Conservation (phyloP, 108 stramenopile species). For the Fistulifera solaris region DNA sequence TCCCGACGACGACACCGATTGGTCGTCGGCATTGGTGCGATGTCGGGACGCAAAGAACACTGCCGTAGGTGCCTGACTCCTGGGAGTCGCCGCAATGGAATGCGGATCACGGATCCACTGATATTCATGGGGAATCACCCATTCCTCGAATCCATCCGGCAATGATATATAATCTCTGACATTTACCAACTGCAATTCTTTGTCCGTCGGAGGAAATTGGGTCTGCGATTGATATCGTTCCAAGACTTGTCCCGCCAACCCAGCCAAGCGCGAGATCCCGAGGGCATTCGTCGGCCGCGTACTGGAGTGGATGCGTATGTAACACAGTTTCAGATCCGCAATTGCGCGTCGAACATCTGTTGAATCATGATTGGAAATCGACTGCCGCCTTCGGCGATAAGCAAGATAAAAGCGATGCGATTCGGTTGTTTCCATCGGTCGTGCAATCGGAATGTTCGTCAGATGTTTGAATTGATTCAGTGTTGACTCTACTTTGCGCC, state of each 20-base stretch:
- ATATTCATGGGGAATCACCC: constrained; percentile 59
- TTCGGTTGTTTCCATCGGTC: background rate
- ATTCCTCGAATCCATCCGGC: constrained; percentile 57
- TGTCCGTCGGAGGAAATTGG: background rate
- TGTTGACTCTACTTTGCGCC: constrained; percentile 25
- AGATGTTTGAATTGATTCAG: constrained; percentile 4
- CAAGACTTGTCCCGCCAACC: constrained; percentile 1
- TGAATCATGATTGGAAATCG: constrained; percentile 21
- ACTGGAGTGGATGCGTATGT: constrained; percentile 39
- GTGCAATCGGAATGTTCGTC: too few species aligned
- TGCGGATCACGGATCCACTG: constrained; percentile 9
- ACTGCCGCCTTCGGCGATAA: constrained; percentile 41
- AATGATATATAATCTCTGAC: constrained; percentile 20
- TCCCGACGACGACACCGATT: background rate
- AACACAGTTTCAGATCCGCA: constrained; percentile 50
- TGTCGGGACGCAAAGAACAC: background rate
- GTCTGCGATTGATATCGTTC: constrained; percentile 3
- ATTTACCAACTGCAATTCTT: background rate
- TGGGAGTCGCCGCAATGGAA: constrained; percentile 4
- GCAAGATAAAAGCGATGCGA: constrained; percentile 31
- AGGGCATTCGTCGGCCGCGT: background rate
- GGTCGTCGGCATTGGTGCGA: constrained; percentile 1
- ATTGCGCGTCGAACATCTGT: constrained; percentile 34
- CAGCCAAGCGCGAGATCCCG: background rate
- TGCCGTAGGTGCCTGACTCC: background rate